Evolutionary conservation across 305 asterid genomes (phyloP), one percentile per base, ranked within the genome.

Genomic region (Fraxinus sp.): DNA sequence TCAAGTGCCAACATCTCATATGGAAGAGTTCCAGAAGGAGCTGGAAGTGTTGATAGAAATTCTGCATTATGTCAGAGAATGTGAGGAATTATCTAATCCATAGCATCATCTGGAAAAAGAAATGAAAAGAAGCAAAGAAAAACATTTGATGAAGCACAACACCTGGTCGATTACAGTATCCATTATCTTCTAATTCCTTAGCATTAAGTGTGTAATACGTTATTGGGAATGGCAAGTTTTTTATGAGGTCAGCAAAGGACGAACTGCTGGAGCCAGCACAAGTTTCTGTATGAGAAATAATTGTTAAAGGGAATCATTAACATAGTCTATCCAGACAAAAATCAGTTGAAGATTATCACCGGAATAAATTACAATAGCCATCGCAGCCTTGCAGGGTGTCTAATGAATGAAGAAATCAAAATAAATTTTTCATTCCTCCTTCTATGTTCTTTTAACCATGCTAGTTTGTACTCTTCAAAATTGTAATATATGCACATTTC

Each of bases 141-240:
- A 84, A 33, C 36, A 59, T 39, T 52, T 33, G 14, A 18, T 7
- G 32, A 79, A 41, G 35, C 35, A 32, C 35, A 81, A 70, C 79
- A 94, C 98, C 98, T 91, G 93, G 91, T 80, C 85, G 86, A 75
- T 87, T 80, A 30, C 87, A 85, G 85, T 96, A 96, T 78, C 95
- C 94, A 87, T 94, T 96, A 79, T 96, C 98, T 88, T 96, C 97
- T 89, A 96, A 86, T 82, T 93, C 91, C 85, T 87, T 92, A 62
- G 92, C 86, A 22, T 94, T 91, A 77, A 96, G 96, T 7, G 97
- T 92, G 83, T 96, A 96, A 85, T 92, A 90, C 39, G 92, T 86
- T 55, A 96, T 57, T 7, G 99, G 99, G 83, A 93, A 96, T 72
- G 95, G 98, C 84, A 91, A 84, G 46, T 83, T 86, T 83, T 88